These are phyloP conservation scores for Ogataea methylovora DNA, from an alignment of 805 yeast genomes.

Conservation along the genomic window DNA sequence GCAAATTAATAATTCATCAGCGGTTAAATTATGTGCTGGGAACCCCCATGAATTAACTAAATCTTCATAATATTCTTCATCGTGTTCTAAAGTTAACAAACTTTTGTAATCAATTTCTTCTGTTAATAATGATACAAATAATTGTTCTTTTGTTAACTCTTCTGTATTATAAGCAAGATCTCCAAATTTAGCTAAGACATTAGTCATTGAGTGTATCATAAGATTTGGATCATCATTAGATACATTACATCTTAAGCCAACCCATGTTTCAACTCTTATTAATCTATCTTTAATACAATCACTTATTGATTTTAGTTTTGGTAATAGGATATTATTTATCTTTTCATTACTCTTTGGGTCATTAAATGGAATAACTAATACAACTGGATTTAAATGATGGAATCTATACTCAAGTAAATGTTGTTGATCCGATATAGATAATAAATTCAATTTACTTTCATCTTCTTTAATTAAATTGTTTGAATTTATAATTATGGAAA, in stretches of 20 bases:
- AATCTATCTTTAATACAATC: constrained; percentile 18
- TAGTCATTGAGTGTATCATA: constrained; percentile 28
- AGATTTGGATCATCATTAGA: constrained; percentile 10
- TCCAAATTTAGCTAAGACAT: constrained; percentile 11
- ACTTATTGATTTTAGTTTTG: constrained; percentile 5
- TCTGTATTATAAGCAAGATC: background rate
- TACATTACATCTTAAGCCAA: constrained; percentile 23
- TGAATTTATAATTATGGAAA: constrained; percentile 14
- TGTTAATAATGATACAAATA: constrained; percentile 16
- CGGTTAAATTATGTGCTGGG: constrained; percentile 56
- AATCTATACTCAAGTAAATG: constrained; percentile 12
- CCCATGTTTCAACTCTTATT: constrained; percentile 33
- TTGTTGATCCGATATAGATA: constrained; percentile 1
- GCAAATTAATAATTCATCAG: constrained; percentile 60
- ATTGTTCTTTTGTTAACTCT: constrained; percentile 6
- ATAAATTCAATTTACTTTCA: background rate
- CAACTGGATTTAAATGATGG: constrained; percentile 18
- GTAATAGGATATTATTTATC: constrained; percentile 3
- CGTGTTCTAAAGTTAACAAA: constrained; percentile 16
- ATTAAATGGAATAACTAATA: background rate
- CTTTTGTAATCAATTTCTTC: constrained; percentile 21
- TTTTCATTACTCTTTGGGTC: background rate
- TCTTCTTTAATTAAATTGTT: constrained; percentile 4
- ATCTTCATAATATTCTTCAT: constrained; percentile 19
- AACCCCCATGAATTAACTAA: constrained; percentile 59